Conservation (phyloP, 164 flowering plant species). For the Buxus sempervirens region DNA sequence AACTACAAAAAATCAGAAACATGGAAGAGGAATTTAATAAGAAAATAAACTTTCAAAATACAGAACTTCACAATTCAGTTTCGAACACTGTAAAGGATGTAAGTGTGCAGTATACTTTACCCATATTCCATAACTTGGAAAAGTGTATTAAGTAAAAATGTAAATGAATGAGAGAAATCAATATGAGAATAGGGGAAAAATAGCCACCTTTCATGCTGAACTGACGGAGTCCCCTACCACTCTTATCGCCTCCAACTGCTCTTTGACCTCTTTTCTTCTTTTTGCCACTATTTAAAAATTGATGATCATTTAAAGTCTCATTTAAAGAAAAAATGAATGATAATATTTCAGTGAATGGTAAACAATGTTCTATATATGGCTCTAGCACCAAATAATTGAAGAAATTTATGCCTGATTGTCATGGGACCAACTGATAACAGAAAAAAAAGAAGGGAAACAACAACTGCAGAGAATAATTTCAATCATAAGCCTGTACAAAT, state of each 20-base stretch:
- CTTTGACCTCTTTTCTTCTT: slow-evolving; percentile 91
- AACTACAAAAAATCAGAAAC: slow-evolving; percentile 35
- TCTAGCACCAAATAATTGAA: too few species aligned
- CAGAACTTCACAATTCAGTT: background rate
- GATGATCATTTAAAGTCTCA: slow-evolving; percentile 2
- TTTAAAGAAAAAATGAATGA: background rate
- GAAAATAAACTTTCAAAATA: background rate
- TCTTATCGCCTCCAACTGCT: slow-evolving; percentile 76
- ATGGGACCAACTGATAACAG: too few species aligned
- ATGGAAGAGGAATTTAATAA: slow-evolving; percentile 14
- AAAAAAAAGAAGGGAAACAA: background rate
- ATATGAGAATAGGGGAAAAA: background rate
- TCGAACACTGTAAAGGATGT: background rate
- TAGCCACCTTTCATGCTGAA: slow-evolving; percentile 93
- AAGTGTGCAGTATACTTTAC: background rate
- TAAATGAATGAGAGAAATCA: background rate
- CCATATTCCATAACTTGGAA: background rate
- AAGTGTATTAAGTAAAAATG: background rate
- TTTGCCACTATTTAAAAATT: slow-evolving; percentile 39
- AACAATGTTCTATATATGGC: background rate
- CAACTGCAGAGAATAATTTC: background rate
- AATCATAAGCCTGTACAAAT: too few species aligned
- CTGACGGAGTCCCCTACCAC: slow-evolving; percentile 91
- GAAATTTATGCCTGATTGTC: background rate
- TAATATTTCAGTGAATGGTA: background rate